Conservation (phyloP, 345 rosid genomes). For the Syzygium jambos region DNA sequence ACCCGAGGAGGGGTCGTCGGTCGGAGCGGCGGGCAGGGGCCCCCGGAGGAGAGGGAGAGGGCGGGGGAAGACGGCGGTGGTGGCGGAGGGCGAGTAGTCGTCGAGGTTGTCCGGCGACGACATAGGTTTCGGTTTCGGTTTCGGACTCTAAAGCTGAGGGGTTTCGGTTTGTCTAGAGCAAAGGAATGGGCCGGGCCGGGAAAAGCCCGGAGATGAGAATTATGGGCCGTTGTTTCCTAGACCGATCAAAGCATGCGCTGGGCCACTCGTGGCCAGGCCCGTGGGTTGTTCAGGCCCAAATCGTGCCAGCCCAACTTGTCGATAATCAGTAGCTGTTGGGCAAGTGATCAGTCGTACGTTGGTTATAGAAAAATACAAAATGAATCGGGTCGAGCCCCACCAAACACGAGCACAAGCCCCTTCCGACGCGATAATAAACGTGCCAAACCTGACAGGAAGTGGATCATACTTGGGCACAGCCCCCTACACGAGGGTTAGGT, state of each 20-base stretch:
- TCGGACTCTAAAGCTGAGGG: conserved; percentile 3
- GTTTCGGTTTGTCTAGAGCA: background rate
- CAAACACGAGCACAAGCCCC: background rate
- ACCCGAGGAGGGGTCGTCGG: conserved; percentile 32
- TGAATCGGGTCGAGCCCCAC: background rate
- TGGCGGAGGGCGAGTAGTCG: conserved; percentile 59
- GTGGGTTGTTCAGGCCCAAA: background rate
- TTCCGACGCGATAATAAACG: background rate
- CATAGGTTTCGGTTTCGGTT: background rate
- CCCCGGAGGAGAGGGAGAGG: conserved; percentile 70
- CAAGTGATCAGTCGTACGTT: background rate
- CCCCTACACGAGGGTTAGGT: background rate
- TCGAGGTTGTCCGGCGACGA: conserved; percentile 5
- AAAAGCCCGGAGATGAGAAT: background rate
- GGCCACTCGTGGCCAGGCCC: background rate
- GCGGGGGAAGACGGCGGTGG: conserved; percentile 35
- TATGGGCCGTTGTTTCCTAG: background rate
- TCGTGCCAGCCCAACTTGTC: background rate
- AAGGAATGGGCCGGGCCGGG: background rate
- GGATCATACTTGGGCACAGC: background rate
- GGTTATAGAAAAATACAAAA: background rate
- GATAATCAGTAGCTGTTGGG: background rate
- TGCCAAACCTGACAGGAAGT: background rate
- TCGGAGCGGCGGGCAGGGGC: conserved; percentile 33
- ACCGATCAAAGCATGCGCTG: background rate